phyloP scores from a whole-genome alignment of 768 basidiomycete species.

The Podaxis pistillaris region DNA sequence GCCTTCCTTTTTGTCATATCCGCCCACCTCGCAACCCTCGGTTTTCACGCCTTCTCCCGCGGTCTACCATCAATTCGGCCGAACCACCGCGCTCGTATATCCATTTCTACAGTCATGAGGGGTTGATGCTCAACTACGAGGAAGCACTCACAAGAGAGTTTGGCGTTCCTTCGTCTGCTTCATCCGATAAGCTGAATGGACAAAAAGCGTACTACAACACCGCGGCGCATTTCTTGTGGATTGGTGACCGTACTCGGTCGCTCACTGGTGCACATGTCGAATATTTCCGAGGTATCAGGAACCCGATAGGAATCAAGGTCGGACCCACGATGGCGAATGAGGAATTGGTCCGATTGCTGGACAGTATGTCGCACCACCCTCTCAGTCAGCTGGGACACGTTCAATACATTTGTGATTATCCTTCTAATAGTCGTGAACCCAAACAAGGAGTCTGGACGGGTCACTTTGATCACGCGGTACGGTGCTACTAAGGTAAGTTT shows the following conservation, averaged over 20 bases:
- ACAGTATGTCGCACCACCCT: constrained; percentile 49
- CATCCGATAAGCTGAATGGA: constrained; percentile 10
- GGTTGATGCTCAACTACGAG: constrained; percentile 90
- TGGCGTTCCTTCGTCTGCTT: constrained; percentile 33
- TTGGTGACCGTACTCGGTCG: constrained; percentile 94
- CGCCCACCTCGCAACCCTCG: background rate
- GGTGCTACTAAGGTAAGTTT: constrained; percentile 75
- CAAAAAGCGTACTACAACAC: constrained; percentile 74
- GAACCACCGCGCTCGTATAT: background rate
- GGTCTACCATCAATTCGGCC: background rate
- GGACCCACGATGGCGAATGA: constrained; percentile 82
- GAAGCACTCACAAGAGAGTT: constrained; percentile 82
- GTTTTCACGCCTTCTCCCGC: background rate
- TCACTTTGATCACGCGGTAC: constrained; percentile 92
- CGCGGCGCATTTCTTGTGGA: constrained; percentile 94
- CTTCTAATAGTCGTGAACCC: constrained; percentile 77
- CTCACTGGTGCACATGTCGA: constrained; percentile 93
- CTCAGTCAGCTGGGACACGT: too few species aligned
- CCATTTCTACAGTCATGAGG: constrained; percentile 69
- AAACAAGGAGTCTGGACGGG: constrained; percentile 72
- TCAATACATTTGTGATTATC: constrained; percentile 3
- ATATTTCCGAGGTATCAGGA: constrained; percentile 89
- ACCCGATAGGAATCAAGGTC: constrained; percentile 95
- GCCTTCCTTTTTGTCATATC: background rate
- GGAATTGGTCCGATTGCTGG: constrained; percentile 74